phyloP scores from a whole-genome alignment of 768 basidiomycete genomes.

The Rhizopogon vesiculosus region DNA sequence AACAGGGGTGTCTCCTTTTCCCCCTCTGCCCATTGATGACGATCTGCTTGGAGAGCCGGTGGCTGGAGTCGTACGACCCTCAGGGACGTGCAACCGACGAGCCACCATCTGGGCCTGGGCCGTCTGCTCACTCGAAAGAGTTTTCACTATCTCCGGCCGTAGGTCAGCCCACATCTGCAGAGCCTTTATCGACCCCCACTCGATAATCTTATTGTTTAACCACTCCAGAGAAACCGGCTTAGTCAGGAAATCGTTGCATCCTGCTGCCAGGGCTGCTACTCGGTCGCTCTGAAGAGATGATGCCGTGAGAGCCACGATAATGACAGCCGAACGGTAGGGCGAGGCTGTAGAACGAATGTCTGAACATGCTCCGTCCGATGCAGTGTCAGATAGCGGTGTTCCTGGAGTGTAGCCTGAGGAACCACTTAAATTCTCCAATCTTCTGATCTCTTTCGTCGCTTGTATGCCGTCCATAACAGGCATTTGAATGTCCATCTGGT shows the following conservation, averaged over 20 bases:
- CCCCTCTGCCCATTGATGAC: conserved; percentile 28
- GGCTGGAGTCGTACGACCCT: conserved; percentile 37
- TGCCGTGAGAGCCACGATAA: conserved; percentile 98
- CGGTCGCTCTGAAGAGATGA: conserved; percentile 94
- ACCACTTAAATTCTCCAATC: conserved; percentile 67
- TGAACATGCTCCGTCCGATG: conserved; percentile 46
- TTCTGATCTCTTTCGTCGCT: conserved; percentile 93
- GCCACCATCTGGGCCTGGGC: conserved; percentile 45
- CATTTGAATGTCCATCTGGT: conserved; percentile 99
- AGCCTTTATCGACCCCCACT: conserved; percentile 98
- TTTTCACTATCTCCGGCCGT: conserved; percentile 52
- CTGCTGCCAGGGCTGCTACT: conserved; percentile 94
- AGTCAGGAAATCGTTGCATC: conserved; percentile 98
- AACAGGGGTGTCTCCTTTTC: conserved; percentile 11
- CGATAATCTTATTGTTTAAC: conserved; percentile 97
- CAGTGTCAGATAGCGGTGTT: conserved; percentile 64
- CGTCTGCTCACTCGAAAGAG: conserved; percentile 40
- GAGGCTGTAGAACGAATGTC: conserved; percentile 48
- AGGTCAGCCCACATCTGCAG: conserved; percentile 90
- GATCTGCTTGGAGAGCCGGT: conserved; percentile 31
- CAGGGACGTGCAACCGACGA: conserved; percentile 43
- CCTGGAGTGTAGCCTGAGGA: conserved; percentile 64
- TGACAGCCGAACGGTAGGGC: conserved; percentile 89
- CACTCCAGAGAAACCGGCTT: conserved; percentile 94
- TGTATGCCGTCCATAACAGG: conserved; percentile 98